Base-by-base conservation (phyloP, 2,329 filamentous ascomycete genomes). In the Bipolaris cookei region DNA sequence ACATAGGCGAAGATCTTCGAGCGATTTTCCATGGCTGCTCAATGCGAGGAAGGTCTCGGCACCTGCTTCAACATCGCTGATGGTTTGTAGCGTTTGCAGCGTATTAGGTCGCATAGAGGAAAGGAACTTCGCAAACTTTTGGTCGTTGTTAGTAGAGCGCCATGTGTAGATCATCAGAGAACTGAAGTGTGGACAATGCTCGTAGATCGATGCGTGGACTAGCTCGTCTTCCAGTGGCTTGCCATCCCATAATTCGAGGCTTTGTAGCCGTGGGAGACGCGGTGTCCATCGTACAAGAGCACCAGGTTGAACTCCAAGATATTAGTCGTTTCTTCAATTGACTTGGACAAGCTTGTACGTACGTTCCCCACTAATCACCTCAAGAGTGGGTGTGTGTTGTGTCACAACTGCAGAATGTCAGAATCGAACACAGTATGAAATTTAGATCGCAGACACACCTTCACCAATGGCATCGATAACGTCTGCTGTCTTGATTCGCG, bases 201-300 rank as follows among this genome's bases (percentile, higher is more conserved):
- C 70, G 21, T 81, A 78, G 45, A 91, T 83, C 3, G 84, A 80
- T 11, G 77, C 75, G 30, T 83, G 75, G 0, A 82, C 82, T 1
- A 82, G 80, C 53, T 84, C 80, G 48, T 83, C 77, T 38, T 81
- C 82, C 1, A 92, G 79, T 8, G 84, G 81, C 37, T 81, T 82
- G 3, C 87, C 88, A 60, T 88, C 84, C 71, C 81, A 86, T 1
- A 91, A 76, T 14, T 84, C 82, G 32, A 91, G 78, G 1, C 80
- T 81, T 52, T 80, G 83, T 7, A 92, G 76, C 23, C 83, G 81
- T 1, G 84, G 80, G 23, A 90, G 75, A 30, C 82, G 79, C 11
- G 84, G 80, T 13, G 86, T 80, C 88, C 88, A 91, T 25, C 73
- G 76, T 0, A 83, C 77, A 4, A 91, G 77, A 4, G 81, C 76